These are phyloP conservation scores for Zymoseptoria brevis DNA, from an alignment of 2,329 filamentous ascomycete species.

Conservation along the genomic window DNA sequence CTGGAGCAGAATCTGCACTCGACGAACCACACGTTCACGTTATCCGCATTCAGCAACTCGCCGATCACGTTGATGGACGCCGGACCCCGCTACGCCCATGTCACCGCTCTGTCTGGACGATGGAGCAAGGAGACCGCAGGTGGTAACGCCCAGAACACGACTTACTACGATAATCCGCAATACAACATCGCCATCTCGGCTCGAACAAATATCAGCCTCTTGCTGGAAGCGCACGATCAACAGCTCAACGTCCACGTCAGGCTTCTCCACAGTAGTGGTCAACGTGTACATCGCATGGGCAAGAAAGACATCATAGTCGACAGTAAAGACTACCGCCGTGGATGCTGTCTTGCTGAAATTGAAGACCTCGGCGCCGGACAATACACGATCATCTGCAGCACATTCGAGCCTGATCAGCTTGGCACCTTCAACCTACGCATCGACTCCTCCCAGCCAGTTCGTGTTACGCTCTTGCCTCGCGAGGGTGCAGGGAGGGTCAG, in stretches of 20 bases:
- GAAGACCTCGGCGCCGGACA: conserved; percentile 56
- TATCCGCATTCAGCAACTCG: conserved; percentile 69
- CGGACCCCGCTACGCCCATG: conserved; percentile 50
- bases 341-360: conserved; percentile 63
- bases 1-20: conserved; percentile 72
- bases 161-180: conserved; percentile 81
- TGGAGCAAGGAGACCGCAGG: conserved; percentile 80
- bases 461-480: conserved; percentile 54
- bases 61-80: conserved; percentile 57
- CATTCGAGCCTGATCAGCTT: conserved; percentile 73
- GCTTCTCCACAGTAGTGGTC: conserved; percentile 67
- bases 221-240: conserved; percentile 60
- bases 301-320: conserved; percentile 71
- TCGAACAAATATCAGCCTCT: conserved; percentile 57
- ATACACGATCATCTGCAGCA: conserved; percentile 86
- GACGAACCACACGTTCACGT: conserved; percentile 71
- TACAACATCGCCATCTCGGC: conserved; percentile 58
- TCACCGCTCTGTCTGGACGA: conserved; percentile 51
- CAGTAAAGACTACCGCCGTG: conserved; percentile 81
- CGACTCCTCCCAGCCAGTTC: conserved; percentile 53
- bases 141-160: conserved; percentile 68
- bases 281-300: conserved; percentile 61
- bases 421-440: conserved; percentile 68
- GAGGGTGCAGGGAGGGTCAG: conserved; percentile 69
- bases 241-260: conserved; percentile 77